Conservation (phyloP, 495 filamentous ascomycete genomes). For the Trichoderma gamsii region DNA sequence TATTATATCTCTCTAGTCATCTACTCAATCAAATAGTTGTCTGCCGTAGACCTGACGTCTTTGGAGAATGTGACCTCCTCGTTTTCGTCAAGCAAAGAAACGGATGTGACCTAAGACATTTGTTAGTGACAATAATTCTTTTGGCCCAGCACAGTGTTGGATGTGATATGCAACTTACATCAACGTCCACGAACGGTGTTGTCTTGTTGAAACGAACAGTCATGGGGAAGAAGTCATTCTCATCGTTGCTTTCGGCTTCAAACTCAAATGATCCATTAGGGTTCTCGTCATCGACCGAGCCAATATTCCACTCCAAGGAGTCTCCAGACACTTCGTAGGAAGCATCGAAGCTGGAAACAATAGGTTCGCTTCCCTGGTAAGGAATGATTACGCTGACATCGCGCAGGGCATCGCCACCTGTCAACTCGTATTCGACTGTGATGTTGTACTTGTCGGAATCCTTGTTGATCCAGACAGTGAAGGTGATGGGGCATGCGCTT, state of each 20-base stretch:
- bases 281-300: slow-evolving; percentile 73
- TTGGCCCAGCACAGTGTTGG: background rate
- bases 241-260: slow-evolving; percentile 75
- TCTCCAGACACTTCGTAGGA: slow-evolving; percentile 92
- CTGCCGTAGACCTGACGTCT: slow-evolving; percentile 78
- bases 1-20: slow-evolving; percentile 6
- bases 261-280: slow-evolving; percentile 85
- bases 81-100: slow-evolving; percentile 69
- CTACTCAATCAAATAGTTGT: slow-evolving; percentile 75
- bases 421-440: slow-evolving; percentile 91
- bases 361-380: slow-evolving; percentile 72
- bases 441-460: slow-evolving; percentile 72
- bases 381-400: slow-evolving; percentile 86
- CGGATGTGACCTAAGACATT: slow-evolving; percentile 54
- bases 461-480: slow-evolving; percentile 94
- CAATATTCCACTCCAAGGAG: slow-evolving; percentile 87
- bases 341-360: slow-evolving; percentile 87
- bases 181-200: slow-evolving; percentile 80
- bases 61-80: slow-evolving; percentile 83
- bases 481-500: slow-evolving; percentile 75
- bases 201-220: slow-evolving; percentile 81
- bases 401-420: slow-evolving; percentile 62
- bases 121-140: slow-evolving; percentile 19
- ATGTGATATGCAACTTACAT: slow-evolving; percentile 52
- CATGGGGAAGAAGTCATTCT: slow-evolving; percentile 97